Evolutionary conservation across 139 green algal species (phyloP), one percentile per base, ranked within the genome.

Genomic region (Closterium sp.): DNA sequence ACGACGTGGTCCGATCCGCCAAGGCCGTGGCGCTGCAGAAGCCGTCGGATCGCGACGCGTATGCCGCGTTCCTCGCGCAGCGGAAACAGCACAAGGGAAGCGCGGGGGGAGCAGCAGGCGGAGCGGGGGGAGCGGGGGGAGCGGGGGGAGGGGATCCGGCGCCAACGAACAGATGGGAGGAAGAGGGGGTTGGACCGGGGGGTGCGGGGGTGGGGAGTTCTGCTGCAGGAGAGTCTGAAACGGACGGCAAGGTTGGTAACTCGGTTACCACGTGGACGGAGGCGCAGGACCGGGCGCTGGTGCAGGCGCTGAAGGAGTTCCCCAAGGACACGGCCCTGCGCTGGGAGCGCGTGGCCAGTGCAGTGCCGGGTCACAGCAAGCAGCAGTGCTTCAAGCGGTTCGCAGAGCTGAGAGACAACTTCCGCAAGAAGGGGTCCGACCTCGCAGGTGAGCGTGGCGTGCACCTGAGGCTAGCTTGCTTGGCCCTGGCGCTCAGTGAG

Each of bases 261-360:
- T 21, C 30, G n/a, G 83, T 33, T 31, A 33, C 83, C 30, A 33
- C 30, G 83, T 99, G 97, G 97, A 97, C 84, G 16, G 95, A 97
- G 76, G 96, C 93, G 86, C 96, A 99, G 94, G 96, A 98, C 94
- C 88, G 97, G 36, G 96, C 95, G 0, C 94, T 99, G 81, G 96
- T 99, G 38, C 96, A 97, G 91, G 97, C 97, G 5, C 92, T 99
- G 21, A 99, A 99, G 95, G 87, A 94, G 84, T 96, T 97, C 89
- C 93, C 95, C 25, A 99, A 99, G 87, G 97, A 98, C 7, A 90
- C 90, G 35, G 16, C 90, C 28, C 23, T 32, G 87, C 84, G 95
- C 34, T 98, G 97, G 97, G 96, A 96, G 19, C 85, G 90, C 9
- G 95, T 99, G 25, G 93, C 96, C 4, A 88, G 89, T 23, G 87